phyloP scores from a whole-genome alignment of 768 basidiomycete genomes.

The Postia placenta region DNA sequence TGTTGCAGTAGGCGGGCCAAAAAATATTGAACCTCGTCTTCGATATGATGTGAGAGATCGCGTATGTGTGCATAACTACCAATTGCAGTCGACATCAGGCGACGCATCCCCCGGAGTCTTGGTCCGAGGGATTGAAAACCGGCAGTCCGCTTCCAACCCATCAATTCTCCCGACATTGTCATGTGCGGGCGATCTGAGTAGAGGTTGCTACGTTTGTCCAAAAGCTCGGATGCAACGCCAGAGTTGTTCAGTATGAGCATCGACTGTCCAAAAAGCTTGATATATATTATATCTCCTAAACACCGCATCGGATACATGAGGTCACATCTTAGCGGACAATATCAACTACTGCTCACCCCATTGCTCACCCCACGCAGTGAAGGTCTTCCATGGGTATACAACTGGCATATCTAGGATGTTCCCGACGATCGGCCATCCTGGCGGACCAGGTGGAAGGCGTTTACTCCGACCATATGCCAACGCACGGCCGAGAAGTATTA shows the following conservation, averaged over 20 bases:
- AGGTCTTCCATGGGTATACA: conserved; percentile 19
- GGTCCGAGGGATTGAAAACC: conserved; percentile 19
- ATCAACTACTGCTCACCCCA: conserved; percentile 18
- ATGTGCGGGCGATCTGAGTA: conserved; percentile 25
- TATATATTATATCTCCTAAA: conserved; percentile 24
- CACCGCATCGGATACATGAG: not conserved
- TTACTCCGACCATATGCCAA: conserved; percentile 1
- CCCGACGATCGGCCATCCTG: conserved; percentile 20
- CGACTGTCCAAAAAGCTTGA: conserved; percentile 22
- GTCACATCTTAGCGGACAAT: not conserved
- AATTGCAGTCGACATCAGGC: conserved; percentile 17
- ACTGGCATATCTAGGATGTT: conserved; percentile 22
- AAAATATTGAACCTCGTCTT: conserved; percentile 25
- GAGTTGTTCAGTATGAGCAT: conserved; percentile 25
- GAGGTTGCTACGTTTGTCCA: conserved; percentile 25
- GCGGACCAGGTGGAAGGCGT: conserved; percentile 26
- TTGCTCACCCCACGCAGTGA: conserved; percentile 19
- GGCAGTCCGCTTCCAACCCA: conserved; percentile 21
- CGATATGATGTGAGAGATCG: conserved; percentile 23
- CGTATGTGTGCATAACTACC: conserved; percentile 19
- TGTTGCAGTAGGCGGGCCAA: conserved; percentile 22
- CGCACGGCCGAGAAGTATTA: not conserved
- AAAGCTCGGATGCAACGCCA: conserved; percentile 20
- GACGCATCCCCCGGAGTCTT: conserved; percentile 20
- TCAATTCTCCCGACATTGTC: conserved; percentile 22